phyloP scores from a whole-genome alignment of 257 asterid genomes.

The Ballota nigra region DNA sequence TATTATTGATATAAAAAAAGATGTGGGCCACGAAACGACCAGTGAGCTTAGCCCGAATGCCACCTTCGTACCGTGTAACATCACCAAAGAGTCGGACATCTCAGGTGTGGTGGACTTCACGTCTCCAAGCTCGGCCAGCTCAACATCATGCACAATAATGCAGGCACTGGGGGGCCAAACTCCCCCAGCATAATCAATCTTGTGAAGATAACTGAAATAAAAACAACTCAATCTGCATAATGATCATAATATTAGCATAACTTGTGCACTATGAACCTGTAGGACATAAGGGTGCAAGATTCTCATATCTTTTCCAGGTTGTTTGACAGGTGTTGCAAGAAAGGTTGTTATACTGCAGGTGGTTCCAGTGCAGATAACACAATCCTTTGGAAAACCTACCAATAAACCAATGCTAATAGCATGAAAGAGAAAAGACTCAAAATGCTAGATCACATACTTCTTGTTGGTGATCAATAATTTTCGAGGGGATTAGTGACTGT shows the following conservation, averaged over 20 bases:
- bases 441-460: neutral
- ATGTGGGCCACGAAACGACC: too few species aligned
- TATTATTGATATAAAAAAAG: too few species aligned
- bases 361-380: constrained; percentile 88
- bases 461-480: too few species aligned
- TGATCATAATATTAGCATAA: neutral
- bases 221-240: neutral
- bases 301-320: constrained; percentile 89
- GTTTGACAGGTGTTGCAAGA: constrained; percentile 82
- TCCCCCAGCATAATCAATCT: too few species aligned
- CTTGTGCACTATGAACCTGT: neutral
- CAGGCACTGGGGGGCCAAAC: too few species aligned
- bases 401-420: constrained; percentile 9
- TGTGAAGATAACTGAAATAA: neutral
- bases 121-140: too few species aligned
- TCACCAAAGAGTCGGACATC: too few species aligned
- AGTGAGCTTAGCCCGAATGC: too few species aligned
- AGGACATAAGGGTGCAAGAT: neutral
- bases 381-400: constrained; percentile 70
- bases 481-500: too few species aligned
- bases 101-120: too few species aligned
- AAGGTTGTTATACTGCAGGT: constrained; percentile 96
- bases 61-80: too few species aligned
- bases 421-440: neutral
- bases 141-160: too few species aligned